Percentiles rank a stretch among this genome's conserved stretches.
Conservation (phyloP, 257 asterid species). For the Capsicum rhomboideum region DNA sequence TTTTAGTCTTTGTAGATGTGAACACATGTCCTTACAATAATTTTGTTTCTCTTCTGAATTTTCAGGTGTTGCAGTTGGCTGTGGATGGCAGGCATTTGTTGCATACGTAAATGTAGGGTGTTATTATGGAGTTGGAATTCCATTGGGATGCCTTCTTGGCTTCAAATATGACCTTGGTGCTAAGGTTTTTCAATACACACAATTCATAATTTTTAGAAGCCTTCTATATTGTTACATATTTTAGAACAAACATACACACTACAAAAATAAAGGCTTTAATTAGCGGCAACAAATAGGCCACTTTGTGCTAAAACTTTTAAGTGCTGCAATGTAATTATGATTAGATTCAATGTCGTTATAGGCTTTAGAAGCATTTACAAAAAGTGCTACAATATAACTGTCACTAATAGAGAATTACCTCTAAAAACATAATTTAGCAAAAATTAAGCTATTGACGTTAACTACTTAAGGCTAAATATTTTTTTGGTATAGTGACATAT, state of each 20-base stretch:
- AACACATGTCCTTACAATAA: not conserved
- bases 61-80: slow-evolving; percentile 74
- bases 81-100: slow-evolving; percentile 82
- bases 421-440: no score
- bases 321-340: no score
- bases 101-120: slow-evolving; percentile 64
- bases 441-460: no score
- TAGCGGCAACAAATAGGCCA: no score
- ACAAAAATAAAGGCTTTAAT: no score
- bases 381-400: no score
- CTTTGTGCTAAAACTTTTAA: no score
- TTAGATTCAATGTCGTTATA: no score
- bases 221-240: not conserved
- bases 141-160: slow-evolving; percentile 42
- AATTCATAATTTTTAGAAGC: not conserved
- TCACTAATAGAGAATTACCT: no score
- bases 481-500: no score
- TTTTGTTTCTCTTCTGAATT: not conserved
- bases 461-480: no score
- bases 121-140: slow-evolving; percentile 31
- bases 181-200: slow-evolving; percentile 27
- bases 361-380: no score
- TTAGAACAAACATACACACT: not conserved
- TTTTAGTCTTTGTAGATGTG: not conserved
- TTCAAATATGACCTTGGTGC: slow-evolving; percentile 48